phyloP scores from a whole-genome alignment of 306 rosid species.

The Medicago lupulina region DNA sequence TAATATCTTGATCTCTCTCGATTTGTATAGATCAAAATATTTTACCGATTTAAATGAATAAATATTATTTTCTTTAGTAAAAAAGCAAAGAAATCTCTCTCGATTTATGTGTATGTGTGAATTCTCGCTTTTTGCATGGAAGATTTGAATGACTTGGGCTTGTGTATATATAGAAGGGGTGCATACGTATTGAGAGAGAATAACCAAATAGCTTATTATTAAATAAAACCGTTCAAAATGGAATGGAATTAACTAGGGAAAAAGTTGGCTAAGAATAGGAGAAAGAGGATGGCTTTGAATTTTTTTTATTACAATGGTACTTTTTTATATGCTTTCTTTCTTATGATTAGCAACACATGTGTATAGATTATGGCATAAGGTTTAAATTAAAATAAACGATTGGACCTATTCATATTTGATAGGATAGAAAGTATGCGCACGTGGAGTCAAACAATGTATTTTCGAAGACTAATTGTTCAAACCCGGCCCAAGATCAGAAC shows the following conservation, averaged over 20 bases:
- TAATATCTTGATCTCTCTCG: neutral
- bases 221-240: slow-evolving; percentile 13
- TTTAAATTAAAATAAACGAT: neutral
- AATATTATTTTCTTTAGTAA: neutral
- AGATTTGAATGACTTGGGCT: neutral
- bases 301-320: neutral
- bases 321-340: neutral
- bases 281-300: neutral
- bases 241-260: slow-evolving; percentile 7
- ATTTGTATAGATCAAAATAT: too few relatives aligned
- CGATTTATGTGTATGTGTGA: neutral
- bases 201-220: slow-evolving; percentile 1
- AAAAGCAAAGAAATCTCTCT: neutral
- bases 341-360: neutral
- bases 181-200: neutral
- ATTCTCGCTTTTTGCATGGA: neutral
- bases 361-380: neutral
- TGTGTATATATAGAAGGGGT: slow-evolving; percentile 5
- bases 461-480: neutral
- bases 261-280: neutral
- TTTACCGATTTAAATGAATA: neutral
- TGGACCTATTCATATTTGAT: slow-evolving; percentile 1
- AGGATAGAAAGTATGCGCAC: neutral
- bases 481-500: neutral
- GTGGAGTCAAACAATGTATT: slow-evolving; percentile 1